Evolutionary conservation across 2,329 filamentous ascomycete species (phyloP).

Genomic region (Hymenoscyphus infarciens): DNA sequence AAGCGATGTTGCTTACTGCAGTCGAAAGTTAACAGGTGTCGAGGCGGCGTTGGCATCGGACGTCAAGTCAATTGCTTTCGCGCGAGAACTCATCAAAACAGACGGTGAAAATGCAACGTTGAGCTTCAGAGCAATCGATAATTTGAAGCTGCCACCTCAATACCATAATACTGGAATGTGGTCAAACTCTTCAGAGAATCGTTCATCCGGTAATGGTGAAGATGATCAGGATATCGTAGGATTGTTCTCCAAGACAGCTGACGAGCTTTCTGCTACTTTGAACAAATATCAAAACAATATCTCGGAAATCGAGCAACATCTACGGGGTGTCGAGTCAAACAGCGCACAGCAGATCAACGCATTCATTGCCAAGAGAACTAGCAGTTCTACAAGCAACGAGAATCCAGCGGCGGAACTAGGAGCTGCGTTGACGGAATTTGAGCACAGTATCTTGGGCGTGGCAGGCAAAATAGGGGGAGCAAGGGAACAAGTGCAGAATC

Average conservation of each 20-base stretch:
- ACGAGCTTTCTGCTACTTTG: slow-evolving; percentile 58
- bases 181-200: slow-evolving; percentile 41
- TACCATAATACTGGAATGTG: slow-evolving; percentile 43
- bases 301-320: slow-evolving; percentile 61
- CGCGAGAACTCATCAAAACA: slow-evolving; percentile 55
- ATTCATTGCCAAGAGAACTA: slow-evolving; percentile 42
- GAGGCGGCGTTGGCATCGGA: slow-evolving; percentile 62
- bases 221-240: slow-evolving; percentile 57
- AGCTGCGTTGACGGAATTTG: slow-evolving; percentile 60
- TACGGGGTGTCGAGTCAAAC: slow-evolving; percentile 59
- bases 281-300: slow-evolving; percentile 55
- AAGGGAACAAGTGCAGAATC: slow-evolving; percentile 57
- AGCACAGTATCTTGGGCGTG: slow-evolving; percentile 60
- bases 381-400: slow-evolving; percentile 38
- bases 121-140: slow-evolving; percentile 70
- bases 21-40: slow-evolving; percentile 58
- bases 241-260: slow-evolving; percentile 60
- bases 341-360: slow-evolving; percentile 58
- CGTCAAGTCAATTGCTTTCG: slow-evolving; percentile 54
- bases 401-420: slow-evolving; percentile 51
- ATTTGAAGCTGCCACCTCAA: slow-evolving; percentile 64
- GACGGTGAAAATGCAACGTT: slow-evolving; percentile 69
- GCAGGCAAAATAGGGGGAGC: slow-evolving; percentile 56
- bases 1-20: slow-evolving; percentile 61
- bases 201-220: slow-evolving; percentile 39